Base-by-base conservation (phyloP, 2,329 filamentous ascomycete species). In the Ampelomyces quisqualis region DNA sequence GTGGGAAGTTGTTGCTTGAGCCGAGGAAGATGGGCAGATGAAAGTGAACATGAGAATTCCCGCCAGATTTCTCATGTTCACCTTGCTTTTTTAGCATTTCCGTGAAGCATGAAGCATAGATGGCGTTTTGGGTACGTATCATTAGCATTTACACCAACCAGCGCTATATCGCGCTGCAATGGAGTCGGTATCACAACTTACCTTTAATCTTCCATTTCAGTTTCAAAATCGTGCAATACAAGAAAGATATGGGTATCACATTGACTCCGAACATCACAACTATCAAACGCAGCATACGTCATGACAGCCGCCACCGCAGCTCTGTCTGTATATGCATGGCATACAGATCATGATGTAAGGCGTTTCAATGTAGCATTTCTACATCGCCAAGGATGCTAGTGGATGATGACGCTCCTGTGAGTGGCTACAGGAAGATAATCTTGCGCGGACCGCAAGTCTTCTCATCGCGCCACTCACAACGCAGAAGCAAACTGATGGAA, bases 1-100 rank as follows among this genome's bases (percentile, higher is more conserved):
- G 47, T 6, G 78, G 78, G 0, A 68, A 70, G 50, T 55, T 80
- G 43, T 52, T 81, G 53, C 64, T 81, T 39, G 77, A 80, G 64
- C 72, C 70, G 6, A 64, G 73, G 49, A 70, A 52, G 46, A 17
- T n/a, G 17, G 17, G 17, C 11, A 28, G 11, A 13, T 11, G 21
- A 10, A 20, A n/a, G n/a, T 24, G 22, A 24, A 3, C n/a, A 24
- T 24, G 22, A 24, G 22, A n/a, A n/a, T 24, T 24, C 9, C 22
- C 9, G n/a, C n/a, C n/a, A n/a, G n/a, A n/a, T n/a, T n/a, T 13
- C 4, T 14, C 3, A 28, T 14, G 23, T 8, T 3, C 4, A 6
- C 26, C 15, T 5, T 11, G 4, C 13, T 26, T n/a, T 31, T 19
- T 14, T 10, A 31, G 28, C 28, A 18, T 31, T 19, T 18, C 29